Base-by-base conservation (phyloP, 257 asterid species). In the Apocynum venetum region DNA sequence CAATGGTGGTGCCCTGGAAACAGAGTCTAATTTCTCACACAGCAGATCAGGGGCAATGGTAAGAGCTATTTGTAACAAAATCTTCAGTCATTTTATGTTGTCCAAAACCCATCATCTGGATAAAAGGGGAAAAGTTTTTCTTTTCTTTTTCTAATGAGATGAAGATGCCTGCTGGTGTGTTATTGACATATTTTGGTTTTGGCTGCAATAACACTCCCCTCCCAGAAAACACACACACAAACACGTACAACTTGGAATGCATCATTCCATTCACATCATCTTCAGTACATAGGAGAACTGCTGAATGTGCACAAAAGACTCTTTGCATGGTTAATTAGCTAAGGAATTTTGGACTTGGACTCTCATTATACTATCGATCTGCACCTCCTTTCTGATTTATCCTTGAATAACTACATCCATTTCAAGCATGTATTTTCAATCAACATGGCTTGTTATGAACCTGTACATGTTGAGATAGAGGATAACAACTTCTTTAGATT, bases 1-100 rank as follows among this genome's bases (percentile, higher is more conserved):
- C 85, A 76, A 75, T 79, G 72, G 38, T 61, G 88, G 65, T 48
- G 44, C 71, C 74, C 61, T 61, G 65, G 95, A 83, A 13, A 77
- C 84, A 56, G 97, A 90, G 65, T 73, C 87, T 1, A 70, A 76
- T 79, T 82, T 49, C 70, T 78, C 76, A 20, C 82, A 85, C 72
- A 76, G 51, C 55, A 84, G 84, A 86, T 84, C 92, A 72, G 77
- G 82, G 63, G 78, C 91, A 20, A n/a, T 48, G 86, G 94, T 92
- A 84, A 82, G 85, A 74, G 70, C 76, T 79, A 70, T 51, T 52
- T 35, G 55, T n/a, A 48, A 15, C 47, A 48, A 20, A 57, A n/a
- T 69, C 52, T 44, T 36, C 35, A 31, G n/a, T 46, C 35, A 17
- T 47, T 47, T 35, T 19, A 25, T 36, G 3, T 31, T 46, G 25